Evolutionary conservation across 2,329 filamentous ascomycete genomes (phyloP).

Genomic region (Claviceps humidiphila): DNA sequence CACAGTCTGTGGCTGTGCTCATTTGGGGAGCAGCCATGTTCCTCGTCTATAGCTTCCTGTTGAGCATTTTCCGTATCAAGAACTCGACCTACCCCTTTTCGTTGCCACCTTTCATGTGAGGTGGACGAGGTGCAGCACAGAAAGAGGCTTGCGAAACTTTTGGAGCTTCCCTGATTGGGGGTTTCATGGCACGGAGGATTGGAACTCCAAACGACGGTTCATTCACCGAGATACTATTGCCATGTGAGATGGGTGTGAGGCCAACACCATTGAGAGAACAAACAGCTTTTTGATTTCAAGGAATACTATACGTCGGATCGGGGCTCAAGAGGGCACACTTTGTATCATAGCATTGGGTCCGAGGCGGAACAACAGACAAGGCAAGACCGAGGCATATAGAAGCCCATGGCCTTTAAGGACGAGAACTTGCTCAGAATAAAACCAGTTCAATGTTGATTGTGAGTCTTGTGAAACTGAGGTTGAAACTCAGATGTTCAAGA

Average conservation of each 20-base stretch:
- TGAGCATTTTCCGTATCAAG: constrained; percentile 89
- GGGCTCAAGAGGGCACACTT: neutral
- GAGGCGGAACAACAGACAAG: neutral
- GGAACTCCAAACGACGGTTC: too few relatives aligned
- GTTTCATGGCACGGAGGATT: too few relatives aligned
- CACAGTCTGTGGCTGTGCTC: constrained; percentile 70
- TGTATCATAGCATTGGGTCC: neutral
- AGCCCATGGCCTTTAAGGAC: too few relatives aligned
- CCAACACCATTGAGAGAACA: neutral
- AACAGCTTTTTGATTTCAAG: neutral
- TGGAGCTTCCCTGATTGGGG: too few relatives aligned
- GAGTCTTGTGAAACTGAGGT: too few relatives aligned
- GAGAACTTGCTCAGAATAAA: too few relatives aligned
- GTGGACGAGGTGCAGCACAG: neutral
- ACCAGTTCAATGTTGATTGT: too few relatives aligned
- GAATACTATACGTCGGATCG: neutral
- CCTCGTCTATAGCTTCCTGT: constrained; percentile 80
- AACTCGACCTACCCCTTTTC: constrained; percentile 92
- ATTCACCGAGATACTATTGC: constrained; percentile 2
- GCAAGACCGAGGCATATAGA: neutral
- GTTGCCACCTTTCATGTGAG: constrained; percentile 70
- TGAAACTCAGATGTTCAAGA: too few relatives aligned
- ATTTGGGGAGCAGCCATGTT: constrained; percentile 68
- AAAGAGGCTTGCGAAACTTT: neutral
- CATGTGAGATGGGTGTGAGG: neutral